A percentile compares a stretch with the other conserved stretches of the same genome.
Evolutionary conservation across 306 rosid genomes (phyloP).

Genomic region (Alnus rubra): DNA sequence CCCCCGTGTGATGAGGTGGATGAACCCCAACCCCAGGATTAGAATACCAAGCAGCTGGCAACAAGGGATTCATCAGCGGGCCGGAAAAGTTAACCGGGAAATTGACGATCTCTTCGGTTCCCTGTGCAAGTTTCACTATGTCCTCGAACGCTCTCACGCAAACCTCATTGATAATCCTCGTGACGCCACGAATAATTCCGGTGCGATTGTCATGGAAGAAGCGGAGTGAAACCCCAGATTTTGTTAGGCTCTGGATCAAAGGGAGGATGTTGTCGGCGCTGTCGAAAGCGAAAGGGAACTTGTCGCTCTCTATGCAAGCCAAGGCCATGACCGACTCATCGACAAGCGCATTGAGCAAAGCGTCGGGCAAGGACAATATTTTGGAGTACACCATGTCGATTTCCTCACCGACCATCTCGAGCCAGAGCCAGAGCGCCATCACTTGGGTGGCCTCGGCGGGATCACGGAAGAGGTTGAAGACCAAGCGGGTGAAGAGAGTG

Average conservation of each 20-base stretch:
- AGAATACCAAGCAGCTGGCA: not conserved
- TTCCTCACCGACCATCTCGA: constrained; percentile 34
- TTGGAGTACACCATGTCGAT: constrained; percentile 22
- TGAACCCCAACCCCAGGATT: not conserved
- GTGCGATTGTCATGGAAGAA: constrained; percentile 42
- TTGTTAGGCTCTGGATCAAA: constrained; percentile 32
- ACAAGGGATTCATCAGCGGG: not conserved
- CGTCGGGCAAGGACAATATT: constrained; percentile 34
- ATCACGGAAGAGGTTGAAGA: constrained; percentile 42
- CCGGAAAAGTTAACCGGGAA: not conserved
- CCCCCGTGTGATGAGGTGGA: not conserved
- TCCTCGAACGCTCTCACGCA: constrained; percentile 53
- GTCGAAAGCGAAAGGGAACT: not conserved
- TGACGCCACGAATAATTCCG: constrained; percentile 20
- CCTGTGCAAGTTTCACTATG: constrained; percentile 28
- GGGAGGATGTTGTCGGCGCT: constrained; percentile 10
- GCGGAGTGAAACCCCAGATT: constrained; percentile 19
- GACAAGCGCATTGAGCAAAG: constrained; percentile 26
- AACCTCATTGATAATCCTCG: constrained; percentile 31
- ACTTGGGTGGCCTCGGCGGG: constrained; percentile 37
- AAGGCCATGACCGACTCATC: constrained; percentile 44
- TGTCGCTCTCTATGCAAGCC: constrained; percentile 36
- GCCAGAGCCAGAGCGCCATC: constrained; percentile 69
- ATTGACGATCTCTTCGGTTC: not conserved
- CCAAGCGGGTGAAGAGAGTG: constrained; percentile 45